phyloP scores from a whole-genome alignment of 2,329 filamentous ascomycete species.

The Claviceps pusilla region DNA sequence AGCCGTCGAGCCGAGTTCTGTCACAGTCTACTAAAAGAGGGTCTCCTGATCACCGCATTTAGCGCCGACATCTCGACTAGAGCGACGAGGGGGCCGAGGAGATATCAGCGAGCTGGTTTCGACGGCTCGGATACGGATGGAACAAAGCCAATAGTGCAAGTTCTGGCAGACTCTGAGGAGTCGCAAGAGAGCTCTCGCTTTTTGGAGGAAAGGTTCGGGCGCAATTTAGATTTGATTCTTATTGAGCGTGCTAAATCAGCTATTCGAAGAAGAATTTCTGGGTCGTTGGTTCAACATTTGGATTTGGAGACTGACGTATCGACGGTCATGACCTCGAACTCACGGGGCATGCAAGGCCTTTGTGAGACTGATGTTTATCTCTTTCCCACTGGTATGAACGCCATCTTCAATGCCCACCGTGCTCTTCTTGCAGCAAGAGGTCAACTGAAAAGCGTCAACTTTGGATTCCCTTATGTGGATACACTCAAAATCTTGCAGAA shows the following conservation, averaged over 20 bases:
- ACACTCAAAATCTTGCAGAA: slow-evolving; percentile 91
- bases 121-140: slow-evolving; percentile 15
- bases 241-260: slow-evolving; percentile 73
- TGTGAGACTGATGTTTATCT: slow-evolving; percentile 80
- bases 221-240: slow-evolving; percentile 70
- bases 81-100: slow-evolving; percentile 54
- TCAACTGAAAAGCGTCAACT: slow-evolving; percentile 64
- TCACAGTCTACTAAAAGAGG: slow-evolving; percentile 56
- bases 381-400: slow-evolving; percentile 82
- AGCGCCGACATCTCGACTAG: slow-evolving; percentile 18
- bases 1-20: slow-evolving; percentile 87
- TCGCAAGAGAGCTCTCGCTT: slow-evolving; percentile 60
- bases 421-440: slow-evolving; percentile 52
- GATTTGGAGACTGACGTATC: slow-evolving; percentile 27
- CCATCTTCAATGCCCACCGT: slow-evolving; percentile 80
- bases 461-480: slow-evolving; percentile 96
- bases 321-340: slow-evolving; percentile 23
- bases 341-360: slow-evolving; percentile 47
- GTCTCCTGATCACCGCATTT: slow-evolving; percentile 31
- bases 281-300: slow-evolving; percentile 59
- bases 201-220: slow-evolving; percentile 84
- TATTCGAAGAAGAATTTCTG: slow-evolving; percentile 75
- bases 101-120: slow-evolving; percentile 50
- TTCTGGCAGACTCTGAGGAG: slow-evolving; percentile 18
- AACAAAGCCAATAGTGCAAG: slow-evolving; percentile 7